Base-by-base conservation (phyloP, 768 basidiomycete species). In the Boletus sp. region DNA sequence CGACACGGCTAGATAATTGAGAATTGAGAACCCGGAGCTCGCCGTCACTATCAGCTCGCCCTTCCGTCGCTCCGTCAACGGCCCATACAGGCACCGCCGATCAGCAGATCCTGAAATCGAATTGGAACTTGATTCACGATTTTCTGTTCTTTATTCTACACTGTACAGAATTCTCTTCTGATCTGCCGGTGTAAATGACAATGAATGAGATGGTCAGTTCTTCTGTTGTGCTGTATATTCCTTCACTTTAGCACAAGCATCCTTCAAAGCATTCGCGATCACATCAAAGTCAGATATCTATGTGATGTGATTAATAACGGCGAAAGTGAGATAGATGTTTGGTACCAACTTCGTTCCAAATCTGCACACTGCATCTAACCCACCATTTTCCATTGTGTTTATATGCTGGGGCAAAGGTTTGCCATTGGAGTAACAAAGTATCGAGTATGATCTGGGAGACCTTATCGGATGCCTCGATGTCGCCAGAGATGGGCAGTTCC, bases 211-310 rank as follows among this genome's bases (percentile, higher is more conserved):
- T 17, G 7, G 19, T 62, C 37, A 55, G 8, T 48, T 48, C 14
- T 37, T 38, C 35, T 47, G 49, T 50, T 58, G 38, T 6, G 27
- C 41, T 5, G 19, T 17, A 13, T 38, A 47, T 14, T 61, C 53
- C 48, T 52, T 55, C 17, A 63, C 60, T 47, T 59, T 64, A 6
- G 23, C 38, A 27, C 55, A 64, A 34, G 53, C 61, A 1, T 72
- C 70, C 50, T 62, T 53, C 17, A 72, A 42, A 33, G 68, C 70
- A 13, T 61, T 49, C 5, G 70, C 69, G 2, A 66, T 6, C 25
- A 68, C 39, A 33, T 68, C 66, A 47, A 70, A 70, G 53, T 70
- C 69, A n/a, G 68, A 72, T 51, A 72, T 59, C 69, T 70, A 27
- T 4, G n/a, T 34, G 17, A 40, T 4, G 19, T 19, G 21, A 45